phyloP scores from a whole-genome alignment of 768 basidiomycete genomes.

The Lactifluus pinguis region DNA sequence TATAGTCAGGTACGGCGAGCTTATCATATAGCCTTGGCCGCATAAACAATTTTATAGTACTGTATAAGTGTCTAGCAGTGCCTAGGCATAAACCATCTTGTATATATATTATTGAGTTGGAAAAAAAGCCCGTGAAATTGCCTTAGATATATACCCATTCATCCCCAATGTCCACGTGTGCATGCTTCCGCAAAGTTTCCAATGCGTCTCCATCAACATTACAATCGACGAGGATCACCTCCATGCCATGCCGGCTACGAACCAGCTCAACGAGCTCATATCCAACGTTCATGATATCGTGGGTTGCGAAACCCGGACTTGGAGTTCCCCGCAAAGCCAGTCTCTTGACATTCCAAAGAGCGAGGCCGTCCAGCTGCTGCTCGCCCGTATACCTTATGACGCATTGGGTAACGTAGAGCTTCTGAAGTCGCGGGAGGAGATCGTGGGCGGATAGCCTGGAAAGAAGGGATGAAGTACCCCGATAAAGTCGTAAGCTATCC shows the following conservation, averaged over 20 bases:
- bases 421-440: slow-evolving; percentile 9
- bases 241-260: neutral
- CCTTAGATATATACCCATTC: slow-evolving; percentile 11
- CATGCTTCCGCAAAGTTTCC: neutral
- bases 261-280: slow-evolving; percentile 4
- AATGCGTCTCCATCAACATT: neutral
- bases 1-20: neutral
- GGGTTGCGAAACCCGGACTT: neutral
- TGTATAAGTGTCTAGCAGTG: neutral
- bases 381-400: neutral
- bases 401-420: neutral
- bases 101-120: too few species aligned
- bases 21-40: neutral
- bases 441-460: neutral
- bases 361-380: neutral
- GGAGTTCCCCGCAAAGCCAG: neutral
- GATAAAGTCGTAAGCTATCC: neutral
- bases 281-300: neutral
- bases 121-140: neutral
- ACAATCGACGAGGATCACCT: slow-evolving; percentile 5
- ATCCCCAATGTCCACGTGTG: slow-evolving; percentile 3
- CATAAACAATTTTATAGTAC: neutral
- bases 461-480: neutral
- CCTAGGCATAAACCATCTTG: too few species aligned
- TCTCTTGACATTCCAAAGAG: slow-evolving; percentile 6